Evolutionary conservation across 2,329 filamentous ascomycete genomes (phyloP), one percentile per base, ranked within the genome.

Genomic region (Xylaria sp.): DNA sequence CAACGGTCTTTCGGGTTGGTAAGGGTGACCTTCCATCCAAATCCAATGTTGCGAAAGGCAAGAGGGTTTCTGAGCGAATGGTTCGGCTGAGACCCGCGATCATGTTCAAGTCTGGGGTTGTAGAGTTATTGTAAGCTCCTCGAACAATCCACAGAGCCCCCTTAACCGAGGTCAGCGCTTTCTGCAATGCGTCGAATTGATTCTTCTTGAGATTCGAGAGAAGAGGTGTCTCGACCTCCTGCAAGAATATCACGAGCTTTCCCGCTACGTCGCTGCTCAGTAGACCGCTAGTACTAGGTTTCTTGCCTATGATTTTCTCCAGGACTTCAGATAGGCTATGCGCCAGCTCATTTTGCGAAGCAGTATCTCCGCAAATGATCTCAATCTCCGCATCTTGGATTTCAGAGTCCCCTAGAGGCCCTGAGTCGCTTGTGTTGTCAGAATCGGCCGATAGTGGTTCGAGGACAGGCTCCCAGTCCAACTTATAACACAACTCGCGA

Each of bases 401-500:
- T 1, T 69, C 60, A 0, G 50, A 53, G 12, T 61, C 61, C 56
- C 60, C 47, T 64, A 60, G 14, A 43, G 57, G 60, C 3, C 63
- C 31, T 38, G 49, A 43, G 17, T 69, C 62, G 4, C 54, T 65
- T 19, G 57, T 33, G 14, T 64, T 64, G 1, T 67, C 61, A 12
- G 60, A 40, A 8, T 69, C 63, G 9, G 49, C 23, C 9, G 61
- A 69, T 11, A 77, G 52, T 0, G 72, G 69, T 33, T 76, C 71
- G 0, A 76, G 69, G n/a, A 80, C 63, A 3, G 74, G 76, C 47
- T 81, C 79, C 80, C 80, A 82, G n/a, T 79, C 74, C 14, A 80
- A 57, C 68, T 79, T 82, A 71, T 79, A 82, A 69, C 80, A 82
- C 1, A 82, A 74, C 65, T 81, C 77, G 2, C 78, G 73, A n/a